These are phyloP conservation scores for Pilaira anomala DNA, from an alignment of 192 early-diverging fungal species.

Conservation along the genomic window DNA sequence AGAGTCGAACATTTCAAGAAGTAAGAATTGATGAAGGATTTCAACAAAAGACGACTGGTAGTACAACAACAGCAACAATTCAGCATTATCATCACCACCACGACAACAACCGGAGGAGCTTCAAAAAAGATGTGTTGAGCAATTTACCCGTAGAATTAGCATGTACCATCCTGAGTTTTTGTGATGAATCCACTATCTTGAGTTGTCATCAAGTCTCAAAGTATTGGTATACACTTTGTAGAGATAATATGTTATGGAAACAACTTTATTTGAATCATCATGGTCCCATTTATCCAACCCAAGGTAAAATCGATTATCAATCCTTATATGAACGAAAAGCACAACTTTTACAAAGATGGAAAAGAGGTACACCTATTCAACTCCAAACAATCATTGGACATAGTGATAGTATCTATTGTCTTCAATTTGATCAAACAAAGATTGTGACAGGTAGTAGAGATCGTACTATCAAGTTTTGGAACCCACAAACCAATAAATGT, in stretches of 20 bases:
- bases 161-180: conserved; percentile 9
- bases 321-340: conserved; percentile 5
- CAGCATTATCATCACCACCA: no score
- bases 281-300: background rate
- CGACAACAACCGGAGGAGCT: background rate
- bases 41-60: conserved; percentile 5
- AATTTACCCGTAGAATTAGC: conserved; percentile 20
- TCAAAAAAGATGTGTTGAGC: conserved; percentile 16
- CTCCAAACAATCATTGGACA: conserved; percentile 45
- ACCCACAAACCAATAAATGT: conserved; percentile 52
- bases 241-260: conserved; percentile 24
- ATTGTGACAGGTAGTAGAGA: conserved; percentile 83
- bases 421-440: conserved; percentile 78
- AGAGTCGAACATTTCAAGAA: background rate
- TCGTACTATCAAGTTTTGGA: conserved; percentile 83
- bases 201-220: conserved; percentile 1
- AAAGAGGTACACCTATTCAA: conserved; percentile 1
- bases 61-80: no score
- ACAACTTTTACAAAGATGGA: conserved; percentile 17
- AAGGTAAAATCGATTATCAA: conserved; percentile 2
- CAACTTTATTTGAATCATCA: conserved; percentile 1
- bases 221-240: conserved; percentile 10
- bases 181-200: conserved; percentile 14
- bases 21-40: conserved; percentile 12
- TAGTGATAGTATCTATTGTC: conserved; percentile 85